Evolutionary conservation across 768 basidiomycete genomes (phyloP), one percentile per base, ranked within the genome.

Genomic region (Candolleomyces efflorescens): DNA sequence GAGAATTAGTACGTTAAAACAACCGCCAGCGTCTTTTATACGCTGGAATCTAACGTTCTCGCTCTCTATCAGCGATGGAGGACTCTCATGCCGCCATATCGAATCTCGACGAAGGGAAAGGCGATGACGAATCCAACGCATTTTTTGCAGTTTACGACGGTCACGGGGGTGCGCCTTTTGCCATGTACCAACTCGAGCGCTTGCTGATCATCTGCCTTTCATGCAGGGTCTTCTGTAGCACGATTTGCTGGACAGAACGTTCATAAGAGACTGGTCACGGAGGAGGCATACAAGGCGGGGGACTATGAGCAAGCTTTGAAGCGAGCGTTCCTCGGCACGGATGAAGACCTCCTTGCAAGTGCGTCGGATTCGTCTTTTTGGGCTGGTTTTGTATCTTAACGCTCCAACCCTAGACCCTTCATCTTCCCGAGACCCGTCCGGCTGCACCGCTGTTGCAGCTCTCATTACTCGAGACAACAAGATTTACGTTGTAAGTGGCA

Each of bases 91-190:
- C 90, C 17, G 79, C 84, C 39, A 73, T 90, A 24, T 76, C 95
- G 47, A 78, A 85, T 61, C 75, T 97, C 57, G 86, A 89, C 58
- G 80, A 79, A 43, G 74, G 65, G 59, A 64, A 63, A 20, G 3
- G 62, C 36, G 71, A 59, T 27, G 68, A 73, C 1, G 71, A 76
- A 39, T 74, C 76, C 5, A 90, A 87, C 68, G 81, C 91, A 0
- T 95, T 98, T 75, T 97, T 98, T 65, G 96, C 90, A 26, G 95
- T 99, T 1, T 98, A 97, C 68, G 97, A 99, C 74, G 97, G 97
- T 27, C 97, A 99, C 69, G 97, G 97, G 59, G 97, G 96, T 93
- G 67, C 63, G 83, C 71, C 54, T 22, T 48, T 26, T 47, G 39
- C 10, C 51, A 63, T 45, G 41, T 37, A 22, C 22, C 37, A 18